Conservation (phyloP, 202 grass and related monocot species). For the Hordeum pubiflorum region DNA sequence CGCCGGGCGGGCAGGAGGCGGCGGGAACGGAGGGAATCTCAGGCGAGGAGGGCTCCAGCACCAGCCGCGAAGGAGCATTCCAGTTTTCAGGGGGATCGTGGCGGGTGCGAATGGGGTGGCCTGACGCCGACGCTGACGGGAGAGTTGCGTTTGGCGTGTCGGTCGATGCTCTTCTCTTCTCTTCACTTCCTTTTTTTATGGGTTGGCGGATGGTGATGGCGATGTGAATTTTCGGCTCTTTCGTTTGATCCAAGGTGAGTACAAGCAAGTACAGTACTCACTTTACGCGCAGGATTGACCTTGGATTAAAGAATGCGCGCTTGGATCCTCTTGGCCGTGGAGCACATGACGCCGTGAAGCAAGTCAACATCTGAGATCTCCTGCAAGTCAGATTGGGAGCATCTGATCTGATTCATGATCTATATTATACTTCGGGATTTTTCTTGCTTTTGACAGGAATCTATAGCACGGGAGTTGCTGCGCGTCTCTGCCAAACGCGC, state of each 20-base stretch:
- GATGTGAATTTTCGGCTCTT: background rate
- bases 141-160: background rate
- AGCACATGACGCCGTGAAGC: background rate
- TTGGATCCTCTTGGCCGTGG: constrained; percentile 2
- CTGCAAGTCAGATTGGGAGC: background rate
- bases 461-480: background rate
- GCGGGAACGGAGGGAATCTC: background rate
- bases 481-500: constrained; percentile 5
- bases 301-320: background rate
- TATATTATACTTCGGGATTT: no score
- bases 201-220: background rate
- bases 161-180: background rate
- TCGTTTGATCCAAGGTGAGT: background rate
- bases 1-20: background rate
- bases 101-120: background rate
- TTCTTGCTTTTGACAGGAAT: no score
- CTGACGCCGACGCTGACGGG: background rate
- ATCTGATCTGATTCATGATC: background rate
- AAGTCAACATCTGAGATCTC: constrained; percentile 6
- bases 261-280: no score
- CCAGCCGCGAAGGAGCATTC: background rate
- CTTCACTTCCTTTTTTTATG: background rate
- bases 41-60: constrained; percentile 1
- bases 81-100: background rate
- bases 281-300: constrained; percentile 24